These are phyloP conservation scores for Pharus latifolius DNA, from an alignment of 176 grass and related monocot genomes.

Conservation along the genomic window DNA sequence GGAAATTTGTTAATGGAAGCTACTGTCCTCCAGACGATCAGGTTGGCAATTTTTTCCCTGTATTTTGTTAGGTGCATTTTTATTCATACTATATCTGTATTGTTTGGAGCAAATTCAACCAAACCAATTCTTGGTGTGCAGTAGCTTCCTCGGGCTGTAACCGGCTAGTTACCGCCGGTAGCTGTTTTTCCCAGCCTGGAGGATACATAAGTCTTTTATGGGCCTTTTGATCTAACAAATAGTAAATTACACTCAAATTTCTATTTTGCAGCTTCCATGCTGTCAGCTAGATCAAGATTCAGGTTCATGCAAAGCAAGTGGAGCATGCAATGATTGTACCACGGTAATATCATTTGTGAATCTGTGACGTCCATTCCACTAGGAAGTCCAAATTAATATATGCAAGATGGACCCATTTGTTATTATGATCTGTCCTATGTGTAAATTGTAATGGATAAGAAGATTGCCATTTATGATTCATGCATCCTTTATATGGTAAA, in stretches of 20 bases:
- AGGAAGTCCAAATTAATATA: background rate
- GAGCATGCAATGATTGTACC: conserved; percentile 83
- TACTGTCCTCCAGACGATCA: conserved; percentile 97
- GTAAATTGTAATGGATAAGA: background rate
- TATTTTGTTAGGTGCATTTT: background rate
- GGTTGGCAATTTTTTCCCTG: conserved; percentile 30
- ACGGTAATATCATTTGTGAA: conserved; percentile 52
- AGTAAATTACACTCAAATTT: conserved; percentile 4
- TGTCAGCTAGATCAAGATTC: conserved; percentile 44
- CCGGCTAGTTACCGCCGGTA: no score
- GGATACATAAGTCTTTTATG: no score
- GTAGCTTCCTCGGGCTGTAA: no score
- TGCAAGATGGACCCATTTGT: background rate
- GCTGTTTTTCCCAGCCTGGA: background rate
- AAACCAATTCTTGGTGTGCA: conserved; percentile 1
- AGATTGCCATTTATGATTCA: conserved; percentile 1
- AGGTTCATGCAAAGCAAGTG: conserved; percentile 32
- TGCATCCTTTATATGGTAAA: background rate
- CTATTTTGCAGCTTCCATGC: conserved; percentile 55
- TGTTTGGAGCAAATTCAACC: background rate
- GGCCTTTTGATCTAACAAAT: background rate
- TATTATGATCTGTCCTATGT: background rate
- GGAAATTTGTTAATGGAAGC: conserved; percentile 70
- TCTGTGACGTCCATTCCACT: background rate
- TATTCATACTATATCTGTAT: conserved; percentile 15